Conservation (phyloP, 805 yeast species). For the Naumovozyma dairenensis region DNA sequence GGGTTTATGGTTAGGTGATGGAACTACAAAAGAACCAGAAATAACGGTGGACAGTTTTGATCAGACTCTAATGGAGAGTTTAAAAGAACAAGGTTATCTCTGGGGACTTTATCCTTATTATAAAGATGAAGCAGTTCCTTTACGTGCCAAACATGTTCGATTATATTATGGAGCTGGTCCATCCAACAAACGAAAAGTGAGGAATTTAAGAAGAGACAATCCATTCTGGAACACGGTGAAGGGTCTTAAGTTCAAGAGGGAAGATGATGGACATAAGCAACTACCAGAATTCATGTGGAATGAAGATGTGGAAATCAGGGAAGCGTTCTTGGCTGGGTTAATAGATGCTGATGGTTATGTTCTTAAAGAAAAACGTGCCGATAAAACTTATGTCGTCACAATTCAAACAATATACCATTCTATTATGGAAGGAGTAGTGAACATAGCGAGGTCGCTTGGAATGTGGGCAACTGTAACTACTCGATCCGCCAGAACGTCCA, state of each 20-base stretch:
- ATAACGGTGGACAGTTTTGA: conserved; percentile 28
- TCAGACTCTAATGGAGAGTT: conserved; percentile 16
- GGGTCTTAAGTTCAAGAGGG: conserved; percentile 17
- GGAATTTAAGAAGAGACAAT: conserved; percentile 18
- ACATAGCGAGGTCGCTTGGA: conserved; percentile 37
- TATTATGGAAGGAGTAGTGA: conserved; percentile 30
- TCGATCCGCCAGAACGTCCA: conserved; percentile 17
- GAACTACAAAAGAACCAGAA: conserved; percentile 21
- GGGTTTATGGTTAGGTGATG: conserved; percentile 36
- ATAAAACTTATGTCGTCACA: conserved; percentile 19
- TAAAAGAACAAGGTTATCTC: conserved; percentile 17
- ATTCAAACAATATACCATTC: conserved; percentile 27
- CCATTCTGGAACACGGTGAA: conserved; percentile 27
- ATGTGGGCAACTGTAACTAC: conserved; percentile 28
- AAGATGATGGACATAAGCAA: conserved; percentile 19
- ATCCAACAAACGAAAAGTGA: conserved; percentile 7
- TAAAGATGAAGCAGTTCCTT: conserved; percentile 13
- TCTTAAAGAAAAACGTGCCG: conserved; percentile 10
- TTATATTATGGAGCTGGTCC: conserved; percentile 14
- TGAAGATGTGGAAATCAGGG: conserved; percentile 35
- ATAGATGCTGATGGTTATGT: conserved; percentile 34
- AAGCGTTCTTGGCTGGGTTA: conserved; percentile 36
- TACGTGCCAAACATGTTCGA: conserved; percentile 20
- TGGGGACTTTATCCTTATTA: conserved; percentile 22
- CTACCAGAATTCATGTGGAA: conserved; percentile 30